phyloP scores from a whole-genome alignment of 2,329 filamentous ascomycete species.

The Trichophyton simii region DNA sequence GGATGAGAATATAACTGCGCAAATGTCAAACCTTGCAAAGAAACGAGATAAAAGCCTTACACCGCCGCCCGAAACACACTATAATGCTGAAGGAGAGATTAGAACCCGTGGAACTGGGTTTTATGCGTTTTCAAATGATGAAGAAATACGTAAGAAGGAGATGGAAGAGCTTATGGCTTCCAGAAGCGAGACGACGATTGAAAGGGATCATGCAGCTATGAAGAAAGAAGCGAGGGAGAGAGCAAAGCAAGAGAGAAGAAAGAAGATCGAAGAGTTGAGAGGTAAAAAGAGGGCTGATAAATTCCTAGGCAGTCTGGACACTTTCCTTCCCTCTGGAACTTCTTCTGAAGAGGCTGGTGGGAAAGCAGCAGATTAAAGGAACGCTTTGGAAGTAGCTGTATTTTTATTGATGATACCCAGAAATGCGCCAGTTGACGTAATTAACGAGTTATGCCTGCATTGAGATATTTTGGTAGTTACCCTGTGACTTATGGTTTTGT shows the following conservation, averaged over 20 bases:
- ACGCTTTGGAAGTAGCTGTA: not conserved
- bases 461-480: not conserved
- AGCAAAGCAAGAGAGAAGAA: constrained; percentile 49
- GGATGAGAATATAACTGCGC: constrained; percentile 47
- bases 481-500: too few species aligned
- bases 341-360: not conserved
- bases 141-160: constrained; percentile 53
- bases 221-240: constrained; percentile 46
- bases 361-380: not conserved
- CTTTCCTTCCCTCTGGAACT: constrained; percentile 10
- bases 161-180: constrained; percentile 63
- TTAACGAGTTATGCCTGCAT: not conserved
- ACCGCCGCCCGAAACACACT: constrained; percentile 69
- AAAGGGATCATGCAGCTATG: constrained; percentile 44
- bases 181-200: constrained; percentile 54
- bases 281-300: constrained; percentile 58
- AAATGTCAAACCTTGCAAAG: constrained; percentile 66
- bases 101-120: constrained; percentile 82
- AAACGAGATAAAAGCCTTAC: constrained; percentile 70
- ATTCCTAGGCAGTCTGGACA: constrained; percentile 51
- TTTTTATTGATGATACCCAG: constrained; percentile 5
- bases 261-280: constrained; percentile 38
- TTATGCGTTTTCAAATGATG: constrained; percentile 74
- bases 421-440: not conserved
- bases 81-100: constrained; percentile 73